phyloP scores from a whole-genome alignment of 495 filamentous ascomycete species.

The Cercophora newfieldiana region DNA sequence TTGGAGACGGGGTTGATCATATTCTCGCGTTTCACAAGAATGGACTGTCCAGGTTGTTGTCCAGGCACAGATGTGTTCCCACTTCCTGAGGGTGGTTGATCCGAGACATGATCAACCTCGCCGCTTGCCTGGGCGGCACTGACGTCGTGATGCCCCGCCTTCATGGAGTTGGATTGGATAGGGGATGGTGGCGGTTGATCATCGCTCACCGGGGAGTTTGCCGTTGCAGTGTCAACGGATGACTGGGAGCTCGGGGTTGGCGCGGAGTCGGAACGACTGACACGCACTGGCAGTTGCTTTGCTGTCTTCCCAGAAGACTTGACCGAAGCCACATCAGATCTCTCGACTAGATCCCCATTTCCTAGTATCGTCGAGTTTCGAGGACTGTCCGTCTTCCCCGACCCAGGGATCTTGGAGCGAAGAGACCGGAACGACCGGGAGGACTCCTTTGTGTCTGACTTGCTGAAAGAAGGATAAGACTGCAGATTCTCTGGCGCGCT shows the following conservation, averaged over 20 bases:
- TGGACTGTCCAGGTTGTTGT: conserved; percentile 67
- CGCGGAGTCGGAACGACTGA: conserved; percentile 38
- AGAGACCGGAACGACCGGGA: conserved; percentile 81
- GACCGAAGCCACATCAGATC: conserved; percentile 72
- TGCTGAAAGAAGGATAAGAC: conserved; percentile 87
- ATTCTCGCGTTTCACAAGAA: conserved; percentile 77
- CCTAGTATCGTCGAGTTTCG: conserved; percentile 67
- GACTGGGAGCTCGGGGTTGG: conserved; percentile 47
- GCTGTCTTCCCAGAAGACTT: conserved; percentile 67
- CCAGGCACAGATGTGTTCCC: conserved; percentile 46
- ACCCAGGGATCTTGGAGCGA: conserved; percentile 61
- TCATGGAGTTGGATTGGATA: conserved; percentile 72
- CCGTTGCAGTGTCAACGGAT: conserved; percentile 34
- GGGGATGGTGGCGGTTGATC: conserved; percentile 86
- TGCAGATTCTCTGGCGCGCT: conserved; percentile 52
- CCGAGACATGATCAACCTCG: conserved; percentile 95
- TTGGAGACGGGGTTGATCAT: conserved; percentile 52
- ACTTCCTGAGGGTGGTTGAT: conserved; percentile 74
- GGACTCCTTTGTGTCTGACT: conserved; percentile 94
- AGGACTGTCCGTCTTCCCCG: conserved; percentile 73
- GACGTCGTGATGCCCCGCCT: conserved; percentile 70
- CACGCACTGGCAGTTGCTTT: conserved; percentile 48
- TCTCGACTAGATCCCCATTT: conserved; percentile 62
- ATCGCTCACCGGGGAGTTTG: conserved; percentile 46
- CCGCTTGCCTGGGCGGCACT: conserved; percentile 77